Evolutionary conservation across 129 eudicot species (phyloP).

Genomic region (Tanacetum coccineum): DNA sequence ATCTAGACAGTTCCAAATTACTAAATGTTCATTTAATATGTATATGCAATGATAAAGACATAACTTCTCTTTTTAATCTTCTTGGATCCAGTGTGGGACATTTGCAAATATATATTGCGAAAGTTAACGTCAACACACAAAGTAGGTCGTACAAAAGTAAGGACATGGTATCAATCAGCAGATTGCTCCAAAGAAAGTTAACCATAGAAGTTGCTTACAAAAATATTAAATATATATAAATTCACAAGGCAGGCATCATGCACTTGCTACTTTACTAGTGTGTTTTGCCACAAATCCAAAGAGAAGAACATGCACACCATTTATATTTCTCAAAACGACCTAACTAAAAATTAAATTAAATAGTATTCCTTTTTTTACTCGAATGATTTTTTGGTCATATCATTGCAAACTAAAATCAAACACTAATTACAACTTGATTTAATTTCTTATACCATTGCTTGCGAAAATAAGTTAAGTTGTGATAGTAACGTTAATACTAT

Average conservation of each 20-base stretch:
- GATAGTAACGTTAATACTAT: too few relatives aligned
- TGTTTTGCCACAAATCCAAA: background rate
- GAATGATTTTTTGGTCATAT: background rate
- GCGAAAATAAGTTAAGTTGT: too few relatives aligned
- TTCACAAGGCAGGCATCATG: background rate
- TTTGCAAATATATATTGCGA: too few relatives aligned
- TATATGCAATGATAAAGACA: too few relatives aligned
- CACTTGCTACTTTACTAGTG: background rate
- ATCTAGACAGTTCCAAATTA: too few relatives aligned
- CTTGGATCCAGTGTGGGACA: too few relatives aligned
- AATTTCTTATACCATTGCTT: background rate
- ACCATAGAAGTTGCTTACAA: background rate
- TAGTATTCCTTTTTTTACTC: too few relatives aligned
- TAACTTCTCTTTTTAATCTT: too few relatives aligned
- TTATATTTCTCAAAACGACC: background rate
- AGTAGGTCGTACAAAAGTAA: background rate
- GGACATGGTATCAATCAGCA: background rate
- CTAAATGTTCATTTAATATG: too few relatives aligned
- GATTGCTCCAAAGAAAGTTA: background rate
- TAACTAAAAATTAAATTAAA: background rate
- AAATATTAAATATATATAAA: background rate
- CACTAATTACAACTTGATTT: too few relatives aligned
- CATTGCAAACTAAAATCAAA: background rate
- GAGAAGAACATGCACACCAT: conserved; percentile 19
- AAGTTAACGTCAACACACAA: background rate